Percentiles rank a stretch among this genome's conserved stretches.
phyloP scores from a whole-genome alignment of 495 filamentous ascomycete species.

The Staphylotrichum longicolle region DNA sequence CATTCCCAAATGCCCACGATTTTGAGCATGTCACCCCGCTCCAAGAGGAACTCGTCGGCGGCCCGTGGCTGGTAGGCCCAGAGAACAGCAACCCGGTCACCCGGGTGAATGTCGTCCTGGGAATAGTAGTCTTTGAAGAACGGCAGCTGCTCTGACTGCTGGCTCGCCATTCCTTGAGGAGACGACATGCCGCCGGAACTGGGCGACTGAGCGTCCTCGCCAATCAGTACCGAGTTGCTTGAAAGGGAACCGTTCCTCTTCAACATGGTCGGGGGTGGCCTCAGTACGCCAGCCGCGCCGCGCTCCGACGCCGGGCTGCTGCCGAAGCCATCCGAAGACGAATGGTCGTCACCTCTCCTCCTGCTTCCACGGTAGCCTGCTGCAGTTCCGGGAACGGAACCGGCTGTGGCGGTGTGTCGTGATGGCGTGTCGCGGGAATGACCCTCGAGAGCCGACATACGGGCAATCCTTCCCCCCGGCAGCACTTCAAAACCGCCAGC shows the following conservation, averaged over 20 bases:
- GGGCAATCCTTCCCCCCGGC: constrained; percentile 84
- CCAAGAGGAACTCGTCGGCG: constrained; percentile 87
- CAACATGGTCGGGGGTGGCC: constrained; percentile 57
- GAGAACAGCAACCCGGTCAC: constrained; percentile 83
- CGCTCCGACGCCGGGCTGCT: constrained; percentile 75
- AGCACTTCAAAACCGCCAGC: constrained; percentile 68
- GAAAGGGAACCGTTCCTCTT: constrained; percentile 84
- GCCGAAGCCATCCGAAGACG: constrained; percentile 76
- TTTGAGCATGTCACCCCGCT: constrained; percentile 97
- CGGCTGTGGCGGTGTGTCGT: constrained; percentile 36
- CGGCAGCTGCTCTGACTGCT: constrained; percentile 89
- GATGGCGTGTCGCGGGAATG: constrained; percentile 60
- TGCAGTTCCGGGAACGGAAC: constrained; percentile 37
- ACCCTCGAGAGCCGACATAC: constrained; percentile 91
- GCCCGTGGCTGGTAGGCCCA: constrained; percentile 98
- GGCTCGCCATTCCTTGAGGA: constrained; percentile 76
- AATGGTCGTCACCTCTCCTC: constrained; percentile 64
- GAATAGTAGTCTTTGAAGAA: constrained; percentile 99
- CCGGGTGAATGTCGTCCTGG: constrained; percentile 89
- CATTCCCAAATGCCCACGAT: constrained; percentile 99
- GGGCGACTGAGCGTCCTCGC: constrained; percentile 73
- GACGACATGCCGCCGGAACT: constrained; percentile 75
- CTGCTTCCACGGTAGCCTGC: constrained; percentile 36
- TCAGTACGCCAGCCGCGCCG: constrained; percentile 53
- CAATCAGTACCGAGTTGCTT: constrained; percentile 71